Percentiles rank a stretch among this genome's conserved stretches.
Evolutionary conservation across 345 rosid genomes (phyloP).

Genomic region (Triadica sebifera): DNA sequence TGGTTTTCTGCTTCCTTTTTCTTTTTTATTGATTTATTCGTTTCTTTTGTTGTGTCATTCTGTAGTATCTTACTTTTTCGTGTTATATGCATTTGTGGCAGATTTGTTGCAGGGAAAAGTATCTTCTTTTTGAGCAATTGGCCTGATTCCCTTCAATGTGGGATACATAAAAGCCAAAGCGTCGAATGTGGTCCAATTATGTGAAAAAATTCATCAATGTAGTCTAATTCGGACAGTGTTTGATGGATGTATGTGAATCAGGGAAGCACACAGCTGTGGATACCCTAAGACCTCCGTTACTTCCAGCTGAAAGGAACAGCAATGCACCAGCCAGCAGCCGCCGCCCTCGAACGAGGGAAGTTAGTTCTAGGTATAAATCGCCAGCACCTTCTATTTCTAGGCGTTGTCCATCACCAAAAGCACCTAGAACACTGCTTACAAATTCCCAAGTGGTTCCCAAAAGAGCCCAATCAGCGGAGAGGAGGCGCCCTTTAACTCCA

Average conservation of each 20-base stretch:
- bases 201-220: slow-evolving; percentile 47
- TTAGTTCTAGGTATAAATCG: slow-evolving; percentile 83
- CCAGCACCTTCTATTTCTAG: slow-evolving; percentile 47
- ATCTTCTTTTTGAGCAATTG: slow-evolving; percentile 42
- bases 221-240: slow-evolving; percentile 47
- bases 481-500: slow-evolving; percentile 83
- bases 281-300: slow-evolving; percentile 56
- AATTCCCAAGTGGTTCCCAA: slow-evolving; percentile 55
- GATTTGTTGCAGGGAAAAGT: slow-evolving; percentile 54
- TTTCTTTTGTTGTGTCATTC: slow-evolving; percentile 39
- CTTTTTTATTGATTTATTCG: slow-evolving; percentile 27
- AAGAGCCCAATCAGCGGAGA: slow-evolving; percentile 82
- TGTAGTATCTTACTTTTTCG: slow-evolving; percentile 46
- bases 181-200: slow-evolving; percentile 24
- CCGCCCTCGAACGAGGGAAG: slow-evolving; percentile 62
- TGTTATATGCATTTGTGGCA: slow-evolving; percentile 43
- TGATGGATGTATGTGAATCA: slow-evolving; percentile 73
- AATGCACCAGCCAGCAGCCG: slow-evolving; percentile 45
- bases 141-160: slow-evolving; percentile 34
- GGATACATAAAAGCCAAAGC: slow-evolving; percentile 35
- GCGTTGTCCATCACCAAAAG: slow-evolving; percentile 73
- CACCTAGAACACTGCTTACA: slow-evolving; percentile 48
- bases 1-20: slow-evolving; percentile 16
- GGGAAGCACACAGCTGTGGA: slow-evolving; percentile 51
- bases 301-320: slow-evolving; percentile 69